Conservation (phyloP, 2,329 filamentous ascomycete species). For the Claviceps sorghi region DNA sequence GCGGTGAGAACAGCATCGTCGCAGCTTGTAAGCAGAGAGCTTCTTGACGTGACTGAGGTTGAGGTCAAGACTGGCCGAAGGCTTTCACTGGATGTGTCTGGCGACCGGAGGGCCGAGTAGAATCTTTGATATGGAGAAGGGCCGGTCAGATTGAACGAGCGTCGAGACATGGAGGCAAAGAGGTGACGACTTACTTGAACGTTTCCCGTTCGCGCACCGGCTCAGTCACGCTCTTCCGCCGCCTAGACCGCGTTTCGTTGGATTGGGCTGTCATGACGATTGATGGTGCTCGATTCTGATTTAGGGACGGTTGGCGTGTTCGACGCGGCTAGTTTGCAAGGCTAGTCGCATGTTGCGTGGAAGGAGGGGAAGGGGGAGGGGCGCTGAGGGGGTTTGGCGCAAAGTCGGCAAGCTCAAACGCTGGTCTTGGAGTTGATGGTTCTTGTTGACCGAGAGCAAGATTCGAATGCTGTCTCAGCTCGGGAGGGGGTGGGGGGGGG, state of each 20-base stretch:
- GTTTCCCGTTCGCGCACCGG: slow-evolving; percentile 2
- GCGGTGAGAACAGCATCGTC: slow-evolving; percentile 28
- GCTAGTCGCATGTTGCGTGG: neutral
- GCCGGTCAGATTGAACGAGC: neutral
- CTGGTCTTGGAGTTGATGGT: neutral
- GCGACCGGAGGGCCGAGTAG: neutral
- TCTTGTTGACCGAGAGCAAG: neutral
- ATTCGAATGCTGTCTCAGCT: neutral
- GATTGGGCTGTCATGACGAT: neutral
- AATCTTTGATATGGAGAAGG: neutral
- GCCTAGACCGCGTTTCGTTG: neutral
- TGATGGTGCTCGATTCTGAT: neutral
- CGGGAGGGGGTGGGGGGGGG: neutral
- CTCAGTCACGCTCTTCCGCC: neutral
- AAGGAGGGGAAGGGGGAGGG: neutral
- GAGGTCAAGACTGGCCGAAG: neutral
- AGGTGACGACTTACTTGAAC: slow-evolving; percentile 7
- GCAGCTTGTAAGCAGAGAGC: slow-evolving; percentile 14
- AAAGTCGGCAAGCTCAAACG: neutral
- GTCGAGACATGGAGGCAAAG: neutral
- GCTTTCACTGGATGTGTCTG: neutral
- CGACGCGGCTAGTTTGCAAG: neutral
- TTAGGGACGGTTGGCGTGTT: neutral
- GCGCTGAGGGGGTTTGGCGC: neutral
- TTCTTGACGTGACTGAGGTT: neutral